Evolutionary conservation across 371 early-diverging fungal species (phyloP).

Genomic region (Batkoa obscura): DNA sequence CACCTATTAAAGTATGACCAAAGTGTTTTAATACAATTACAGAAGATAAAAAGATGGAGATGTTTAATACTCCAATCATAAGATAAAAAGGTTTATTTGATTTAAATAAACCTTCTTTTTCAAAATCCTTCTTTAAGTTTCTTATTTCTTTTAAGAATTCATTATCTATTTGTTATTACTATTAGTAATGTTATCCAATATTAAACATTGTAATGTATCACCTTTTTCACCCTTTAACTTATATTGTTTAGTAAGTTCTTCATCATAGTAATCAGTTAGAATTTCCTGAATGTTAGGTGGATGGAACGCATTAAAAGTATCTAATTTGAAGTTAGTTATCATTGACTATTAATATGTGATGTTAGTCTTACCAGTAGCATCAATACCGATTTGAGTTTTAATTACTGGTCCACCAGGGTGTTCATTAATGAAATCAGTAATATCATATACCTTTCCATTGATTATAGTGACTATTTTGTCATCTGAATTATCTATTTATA

Average conservation of each 20-base stretch:
- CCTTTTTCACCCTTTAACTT: neutral
- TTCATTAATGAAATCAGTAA: constrained; percentile 53
- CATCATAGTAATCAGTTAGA: constrained; percentile 59
- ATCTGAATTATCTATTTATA: too few relatives aligned
- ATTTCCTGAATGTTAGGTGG: constrained; percentile 42
- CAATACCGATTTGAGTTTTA: constrained; percentile 57
- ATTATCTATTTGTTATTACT: constrained; percentile 6
- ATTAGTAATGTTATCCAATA: too few relatives aligned
- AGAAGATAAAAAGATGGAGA: constrained; percentile 27
- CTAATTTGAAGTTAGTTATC: too few relatives aligned
- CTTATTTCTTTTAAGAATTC: constrained; percentile 37
- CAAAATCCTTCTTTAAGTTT: constrained; percentile 32
- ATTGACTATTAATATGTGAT: too few relatives aligned
- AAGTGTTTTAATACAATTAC: constrained; percentile 19
- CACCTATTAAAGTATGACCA: constrained; percentile 14
- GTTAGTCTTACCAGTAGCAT: constrained; percentile 68
- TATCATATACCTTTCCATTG: constrained; percentile 70
- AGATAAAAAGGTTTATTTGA: constrained; percentile 46
- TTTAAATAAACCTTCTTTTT: constrained; percentile 37
- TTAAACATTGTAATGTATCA: too few relatives aligned
- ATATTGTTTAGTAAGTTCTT: constrained; percentile 39
- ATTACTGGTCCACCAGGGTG: constrained; percentile 77
- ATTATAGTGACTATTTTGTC: constrained; percentile 60
- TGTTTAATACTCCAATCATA: constrained; percentile 34
- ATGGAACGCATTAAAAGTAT: constrained; percentile 77